Evolutionary conservation across 106 monocot genomes (phyloP).

Genomic region (Triglochin maritima): DNA sequence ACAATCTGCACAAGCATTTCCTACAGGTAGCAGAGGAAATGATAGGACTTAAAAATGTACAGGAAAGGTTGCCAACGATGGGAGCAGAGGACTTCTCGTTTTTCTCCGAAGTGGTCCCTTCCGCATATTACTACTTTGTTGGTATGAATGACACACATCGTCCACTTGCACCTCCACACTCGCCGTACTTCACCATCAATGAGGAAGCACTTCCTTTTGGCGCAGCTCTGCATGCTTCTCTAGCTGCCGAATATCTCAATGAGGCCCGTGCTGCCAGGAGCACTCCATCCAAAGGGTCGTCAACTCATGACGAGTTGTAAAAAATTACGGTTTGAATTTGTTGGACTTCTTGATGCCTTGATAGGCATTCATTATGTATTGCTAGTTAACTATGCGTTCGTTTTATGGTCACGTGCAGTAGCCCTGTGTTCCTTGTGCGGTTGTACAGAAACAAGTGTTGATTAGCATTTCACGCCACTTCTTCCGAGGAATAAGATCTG

Average conservation of each 20-base stretch:
- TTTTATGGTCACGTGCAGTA: no score
- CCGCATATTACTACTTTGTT: slow-evolving; percentile 62
- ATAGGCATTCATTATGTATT: neutral
- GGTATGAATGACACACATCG: slow-evolving; percentile 35
- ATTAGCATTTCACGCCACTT: no score
- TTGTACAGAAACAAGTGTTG: no score
- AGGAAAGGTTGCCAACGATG: slow-evolving; percentile 36
- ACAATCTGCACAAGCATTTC: slow-evolving; percentile 48
- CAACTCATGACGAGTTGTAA: slow-evolving; percentile 42
- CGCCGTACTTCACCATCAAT: slow-evolving; percentile 42
- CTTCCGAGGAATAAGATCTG: no score
- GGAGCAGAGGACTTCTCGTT: slow-evolving; percentile 79
- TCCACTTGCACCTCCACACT: slow-evolving; percentile 22
- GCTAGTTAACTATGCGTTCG: no score
- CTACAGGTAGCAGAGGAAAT: slow-evolving; percentile 36
- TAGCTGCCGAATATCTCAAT: slow-evolving; percentile 33
- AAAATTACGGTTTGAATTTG: neutral
- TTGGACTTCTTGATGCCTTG: neutral
- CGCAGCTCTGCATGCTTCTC: slow-evolving; percentile 64
- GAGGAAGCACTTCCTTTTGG: slow-evolving; percentile 64
- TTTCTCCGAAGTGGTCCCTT: slow-evolving; percentile 49
- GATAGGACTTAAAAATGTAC: slow-evolving; percentile 31
- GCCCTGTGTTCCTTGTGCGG: no score
- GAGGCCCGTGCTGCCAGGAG: neutral
- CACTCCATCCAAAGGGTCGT: neutral